Conservation (phyloP, 1,284 basidiomycete species). For the Cryptococcus sp. region DNA sequence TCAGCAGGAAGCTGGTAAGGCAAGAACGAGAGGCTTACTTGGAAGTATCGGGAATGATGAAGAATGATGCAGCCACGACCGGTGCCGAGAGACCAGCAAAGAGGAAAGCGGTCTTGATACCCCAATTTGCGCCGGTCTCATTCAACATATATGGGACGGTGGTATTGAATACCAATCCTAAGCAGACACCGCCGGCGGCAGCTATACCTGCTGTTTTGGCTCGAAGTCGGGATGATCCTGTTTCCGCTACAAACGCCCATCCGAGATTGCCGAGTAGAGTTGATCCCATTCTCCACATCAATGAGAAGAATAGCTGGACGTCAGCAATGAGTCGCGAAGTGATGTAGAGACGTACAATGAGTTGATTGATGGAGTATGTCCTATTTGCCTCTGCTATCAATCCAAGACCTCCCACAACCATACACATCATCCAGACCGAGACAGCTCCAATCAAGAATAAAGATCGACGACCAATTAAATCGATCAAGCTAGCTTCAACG, state of each 20-base stretch:
- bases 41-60: conserved; percentile 32
- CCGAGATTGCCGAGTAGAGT: conserved; percentile 21
- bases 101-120: conserved; percentile 29
- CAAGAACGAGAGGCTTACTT: too few relatives aligned
- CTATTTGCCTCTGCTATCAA: conserved; percentile 13
- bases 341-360: conserved; percentile 11
- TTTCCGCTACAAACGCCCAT: conserved; percentile 23
- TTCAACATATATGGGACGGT: conserved; percentile 25
- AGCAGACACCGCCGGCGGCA: conserved; percentile 22
- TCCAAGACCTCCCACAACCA: conserved; percentile 29
- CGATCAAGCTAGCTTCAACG: conserved; percentile 22
- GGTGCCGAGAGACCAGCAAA: conserved; percentile 23
- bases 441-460: conserved; percentile 18
- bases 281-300: conserved; percentile 21
- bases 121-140: conserved; percentile 13
- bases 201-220: conserved; percentile 28
- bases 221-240: conserved; percentile 17
- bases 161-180: conserved; percentile 28
- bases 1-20: neutral
- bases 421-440: conserved; percentile 14
- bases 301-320: conserved; percentile 17
- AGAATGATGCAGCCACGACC: conserved; percentile 21
- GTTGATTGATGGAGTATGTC: conserved; percentile 12
- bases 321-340: neutral
- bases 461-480: conserved; percentile 28